phyloP scores from a whole-genome alignment of 305 asterid species.

The Solanum hybrid region DNA sequence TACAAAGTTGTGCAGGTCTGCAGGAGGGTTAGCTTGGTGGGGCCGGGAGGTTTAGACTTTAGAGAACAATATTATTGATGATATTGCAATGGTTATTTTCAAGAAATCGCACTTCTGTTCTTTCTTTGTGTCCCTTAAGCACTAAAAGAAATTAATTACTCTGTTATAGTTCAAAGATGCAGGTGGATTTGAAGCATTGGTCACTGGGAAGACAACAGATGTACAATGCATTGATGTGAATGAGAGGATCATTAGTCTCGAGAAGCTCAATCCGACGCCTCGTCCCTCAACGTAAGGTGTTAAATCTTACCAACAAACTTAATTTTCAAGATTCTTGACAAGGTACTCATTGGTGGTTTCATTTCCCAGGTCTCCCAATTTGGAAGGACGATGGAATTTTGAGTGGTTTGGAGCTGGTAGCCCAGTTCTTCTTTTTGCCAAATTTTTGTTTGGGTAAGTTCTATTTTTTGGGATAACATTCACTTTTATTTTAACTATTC shows the following conservation, averaged over 20 bases:
- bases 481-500: neutral
- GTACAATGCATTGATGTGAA: constrained; percentile 69
- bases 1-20: neutral
- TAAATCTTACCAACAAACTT: constrained; percentile 10
- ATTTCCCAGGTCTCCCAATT: constrained; percentile 32
- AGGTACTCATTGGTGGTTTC: constrained; percentile 15
- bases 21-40: neutral
- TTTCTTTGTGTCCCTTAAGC: constrained; percentile 6
- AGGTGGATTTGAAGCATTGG: constrained; percentile 76
- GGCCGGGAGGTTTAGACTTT: neutral
- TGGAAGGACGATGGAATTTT: constrained; percentile 48
- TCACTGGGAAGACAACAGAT: constrained; percentile 58
- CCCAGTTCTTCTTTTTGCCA: constrained; percentile 59
- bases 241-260: constrained; percentile 75
- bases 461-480: neutral
- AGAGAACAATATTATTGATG: neutral
- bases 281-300: constrained; percentile 89
- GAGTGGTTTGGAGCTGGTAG: constrained; percentile 88
- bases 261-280: constrained; percentile 46
- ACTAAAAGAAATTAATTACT: neutral
- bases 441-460: constrained; percentile 55
- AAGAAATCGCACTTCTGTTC: neutral
- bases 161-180: constrained; percentile 71
- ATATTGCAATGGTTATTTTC: neutral
- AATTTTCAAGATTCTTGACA: neutral